Conservation (phyloP, 208 protist genomes). For the Leishmania tropica region DNA sequence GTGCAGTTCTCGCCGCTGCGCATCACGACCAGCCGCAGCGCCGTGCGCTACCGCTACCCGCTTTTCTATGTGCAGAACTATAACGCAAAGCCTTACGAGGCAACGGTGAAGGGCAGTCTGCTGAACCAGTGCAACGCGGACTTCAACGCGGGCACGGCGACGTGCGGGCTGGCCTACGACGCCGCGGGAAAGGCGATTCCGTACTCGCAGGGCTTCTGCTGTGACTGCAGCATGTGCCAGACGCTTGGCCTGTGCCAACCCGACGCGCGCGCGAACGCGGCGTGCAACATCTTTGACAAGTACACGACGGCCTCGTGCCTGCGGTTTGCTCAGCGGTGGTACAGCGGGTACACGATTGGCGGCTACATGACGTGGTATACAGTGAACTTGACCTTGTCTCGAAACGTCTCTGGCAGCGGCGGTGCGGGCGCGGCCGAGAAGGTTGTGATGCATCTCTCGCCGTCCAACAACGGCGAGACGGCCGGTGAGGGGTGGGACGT, state of each 20-base stretch:
- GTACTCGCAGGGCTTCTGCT: constrained; percentile 90
- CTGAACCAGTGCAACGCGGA: constrained; percentile 67
- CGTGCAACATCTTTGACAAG: constrained; percentile 63
- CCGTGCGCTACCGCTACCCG: constrained; percentile 80
- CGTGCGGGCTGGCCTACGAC: constrained; percentile 72
- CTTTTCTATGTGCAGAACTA: constrained; percentile 83
- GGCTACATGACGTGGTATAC: constrained; percentile 58
- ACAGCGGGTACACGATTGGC: constrained; percentile 83
- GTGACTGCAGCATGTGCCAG: constrained; percentile 71
- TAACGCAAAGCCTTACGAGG: constrained; percentile 87
- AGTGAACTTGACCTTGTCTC: constrained; percentile 56
- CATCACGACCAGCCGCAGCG: constrained; percentile 64
- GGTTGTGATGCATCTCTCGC: constrained; percentile 51
- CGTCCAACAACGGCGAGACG: constrained; percentile 37
- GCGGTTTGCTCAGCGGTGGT: constrained; percentile 77
- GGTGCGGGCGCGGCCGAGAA: background rate
- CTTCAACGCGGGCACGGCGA: constrained; percentile 44
- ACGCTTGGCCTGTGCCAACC: constrained; percentile 61
- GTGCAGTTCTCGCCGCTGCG: constrained; percentile 63
- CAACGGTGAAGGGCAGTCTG: constrained; percentile 47
- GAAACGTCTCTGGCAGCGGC: constrained; percentile 19
- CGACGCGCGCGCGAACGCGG: constrained; percentile 47
- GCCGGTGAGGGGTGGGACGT: constrained; percentile 43
- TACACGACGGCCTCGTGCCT: constrained; percentile 80
- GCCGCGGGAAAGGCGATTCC: constrained; percentile 44